Percentiles rank a stretch among this genome's conserved stretches.
Conservation (phyloP, 176 grass and related monocot species). For the Oryza brachyantha region DNA sequence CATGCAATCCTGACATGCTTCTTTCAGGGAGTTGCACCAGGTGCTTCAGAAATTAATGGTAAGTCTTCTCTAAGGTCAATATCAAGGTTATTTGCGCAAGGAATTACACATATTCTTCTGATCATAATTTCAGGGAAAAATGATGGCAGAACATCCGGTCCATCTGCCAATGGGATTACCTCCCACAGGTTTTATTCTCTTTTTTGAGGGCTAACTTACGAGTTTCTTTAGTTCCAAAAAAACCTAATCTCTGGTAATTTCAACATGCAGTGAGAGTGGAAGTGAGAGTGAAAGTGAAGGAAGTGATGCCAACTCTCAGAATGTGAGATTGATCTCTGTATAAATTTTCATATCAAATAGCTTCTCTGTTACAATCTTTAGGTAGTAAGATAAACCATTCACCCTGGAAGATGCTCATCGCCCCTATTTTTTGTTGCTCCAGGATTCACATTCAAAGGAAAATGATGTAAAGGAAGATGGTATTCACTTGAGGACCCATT, state of each 20-base stretch:
- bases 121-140: conserved; percentile 75
- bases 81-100: conserved; percentile 42
- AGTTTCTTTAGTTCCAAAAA: background rate
- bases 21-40: conserved; percentile 45
- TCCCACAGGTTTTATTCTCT: conserved; percentile 59
- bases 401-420: background rate
- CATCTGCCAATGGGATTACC: conserved; percentile 66
- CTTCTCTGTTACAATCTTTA: background rate
- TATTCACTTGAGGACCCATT: conserved; percentile 32
- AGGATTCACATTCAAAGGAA: conserved; percentile 67
- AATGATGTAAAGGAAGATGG: conserved; percentile 59
- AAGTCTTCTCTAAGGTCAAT: conserved; percentile 45
- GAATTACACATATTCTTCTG: conserved; percentile 51
- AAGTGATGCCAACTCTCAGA: conserved; percentile 87
- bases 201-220: background rate
- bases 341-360: background rate
- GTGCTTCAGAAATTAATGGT: conserved; percentile 65
- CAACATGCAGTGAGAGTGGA: conserved; percentile 73
- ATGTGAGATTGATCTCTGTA: conserved; percentile 52
- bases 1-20: conserved; percentile 24
- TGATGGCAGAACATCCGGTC: conserved; percentile 60
- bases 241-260: conserved; percentile 33
- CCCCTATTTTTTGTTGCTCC: conserved; percentile 9
- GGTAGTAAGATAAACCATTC: background rate
- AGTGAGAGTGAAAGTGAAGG: conserved; percentile 90